These are phyloP conservation scores for Aspergillus pseudoterreus DNA, from an alignment of 2,329 filamentous ascomycete species.

Conservation along the genomic window DNA sequence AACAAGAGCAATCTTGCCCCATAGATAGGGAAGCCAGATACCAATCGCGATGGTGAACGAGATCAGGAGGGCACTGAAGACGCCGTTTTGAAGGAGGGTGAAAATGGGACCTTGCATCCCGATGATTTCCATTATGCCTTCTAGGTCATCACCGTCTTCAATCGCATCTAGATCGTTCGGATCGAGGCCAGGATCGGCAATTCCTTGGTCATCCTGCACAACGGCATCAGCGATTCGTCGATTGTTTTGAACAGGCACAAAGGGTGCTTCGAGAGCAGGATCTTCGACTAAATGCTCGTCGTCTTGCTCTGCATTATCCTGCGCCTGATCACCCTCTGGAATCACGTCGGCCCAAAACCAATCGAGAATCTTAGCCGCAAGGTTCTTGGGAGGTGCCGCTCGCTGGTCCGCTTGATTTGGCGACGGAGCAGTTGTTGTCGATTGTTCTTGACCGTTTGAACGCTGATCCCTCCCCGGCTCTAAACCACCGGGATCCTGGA, in stretches of 20 bases:
- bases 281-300: conserved; percentile 61
- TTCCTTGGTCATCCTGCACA: conserved; percentile 12
- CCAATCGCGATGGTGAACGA: conserved; percentile 80
- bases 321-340: conserved; percentile 17
- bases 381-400: conserved; percentile 14
- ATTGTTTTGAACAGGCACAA: conserved; percentile 52
- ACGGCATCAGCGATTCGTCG: conserved; percentile 37
- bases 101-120: conserved; percentile 92
- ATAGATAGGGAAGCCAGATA: conserved; percentile 87
- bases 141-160: conserved; percentile 83
- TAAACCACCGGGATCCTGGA: background rate
- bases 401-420: conserved; percentile 7
- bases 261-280: conserved; percentile 57
- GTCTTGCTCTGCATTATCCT: conserved; percentile 46
- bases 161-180: conserved; percentile 54
- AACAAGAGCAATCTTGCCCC: conserved; percentile 79
- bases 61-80: conserved; percentile 89
- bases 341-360: conserved; percentile 47
- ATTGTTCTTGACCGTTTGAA: background rate
- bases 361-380: conserved; percentile 29
- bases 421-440: background rate
- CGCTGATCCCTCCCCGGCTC: background rate
- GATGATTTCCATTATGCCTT: conserved; percentile 92
- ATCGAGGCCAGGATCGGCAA: conserved; percentile 60
- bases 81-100: conserved; percentile 86